Evolutionary conservation across 768 basidiomycete genomes (phyloP), one percentile per base, ranked within the genome.

Genomic region (Boletus rubropictus): DNA sequence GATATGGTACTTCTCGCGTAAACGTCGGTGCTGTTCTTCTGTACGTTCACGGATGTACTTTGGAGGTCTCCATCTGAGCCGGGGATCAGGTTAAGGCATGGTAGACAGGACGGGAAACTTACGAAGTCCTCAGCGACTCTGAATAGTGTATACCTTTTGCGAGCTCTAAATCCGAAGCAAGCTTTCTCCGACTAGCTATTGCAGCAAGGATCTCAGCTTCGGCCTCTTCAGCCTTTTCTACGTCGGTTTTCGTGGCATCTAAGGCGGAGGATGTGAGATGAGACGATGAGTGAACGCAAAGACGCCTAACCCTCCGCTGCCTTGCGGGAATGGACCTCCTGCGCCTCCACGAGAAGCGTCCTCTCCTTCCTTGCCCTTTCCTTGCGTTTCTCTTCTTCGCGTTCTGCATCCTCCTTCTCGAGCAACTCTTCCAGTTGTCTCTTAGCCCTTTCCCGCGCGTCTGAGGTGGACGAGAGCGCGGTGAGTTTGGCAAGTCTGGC

Each of bases 1-100:
- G 62, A 99, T 96, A 65, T 98, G 94, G 60, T 86, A 82, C 67
- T 93, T 90, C 50, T 94, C 90, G 27, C 95, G 80, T 36, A 95
- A 71, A 52, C 74, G 77, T 47, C 80, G 74, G 61, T 90, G 75
- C 49, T 93, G 78, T 39, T 82, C 86, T 35, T 77, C 72, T 0
- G 81, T 69, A 42, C 84, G 74, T 25, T 85, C 80, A 27, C 84
- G 79, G 42, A 99, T 80, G 62, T 86, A 93, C 46, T 71, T 76
- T 33, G 96, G 96, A 25, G 96, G 82, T 49, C 76, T 68, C 96
- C 96, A 99, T 56, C 92, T 96, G 28, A 18, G 33, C n/a, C 35
- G 15, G 29, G 15, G 39, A 15, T 40, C 34, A 46, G 42, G 22
- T n/a, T 20, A 39, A n/a, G 15, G 24, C n/a, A 15, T 7, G 14